Evolutionary conservation across 1,139 yeast species (phyloP), one percentile per base, ranked within the genome.

Genomic region (Diutina neorugosa): DNA sequence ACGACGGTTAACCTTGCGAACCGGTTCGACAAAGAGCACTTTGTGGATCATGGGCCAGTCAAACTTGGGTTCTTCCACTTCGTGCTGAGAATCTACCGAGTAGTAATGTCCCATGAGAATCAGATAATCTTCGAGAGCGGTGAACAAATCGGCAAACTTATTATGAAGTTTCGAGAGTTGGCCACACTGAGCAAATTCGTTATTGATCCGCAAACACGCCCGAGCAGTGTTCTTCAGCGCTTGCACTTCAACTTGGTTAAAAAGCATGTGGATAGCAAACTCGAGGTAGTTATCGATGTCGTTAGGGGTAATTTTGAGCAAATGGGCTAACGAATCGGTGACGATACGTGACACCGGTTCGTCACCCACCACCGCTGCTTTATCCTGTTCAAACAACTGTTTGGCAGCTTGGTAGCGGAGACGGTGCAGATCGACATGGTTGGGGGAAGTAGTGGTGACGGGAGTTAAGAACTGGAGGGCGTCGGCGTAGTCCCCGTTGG

Each of bases 181-280:
- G 34, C 81, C 80, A 65, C 94, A 86, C 4, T 62, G 64, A 49
- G 69, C 69, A 58, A 72, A 75, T 54, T 86, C 96, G 60, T 86
- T 85, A 63, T 88, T 87, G 51, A 77, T 77, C 58, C 84, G 78
- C 53, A 87, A 69, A 63, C 96, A 87, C 57, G 74, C 74, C 57
- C 82, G 77, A 44, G 81, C 69, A 37, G 73, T 70, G 55, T 67
- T 72, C 59, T 76, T 66, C 0, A 87, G 78, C 47, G 69, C 69
- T 20, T 74, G 77, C 57, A 73, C 76, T 56, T 82, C 82, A 47
- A 70, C 69, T 50, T 78, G 73, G 11, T 80, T 76, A 61, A 70
- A 81, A 52, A 78, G 69, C 54, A 78, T 69, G 53, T 77, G 70
- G 37, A 70, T 69, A 1, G 86, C 66, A 31, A 70, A 57, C 25